Percentiles rank a stretch among this genome's conserved stretches.
Evolutionary conservation across 306 rosid species (phyloP).

Genomic region (Hylodesmum podocarpum): DNA sequence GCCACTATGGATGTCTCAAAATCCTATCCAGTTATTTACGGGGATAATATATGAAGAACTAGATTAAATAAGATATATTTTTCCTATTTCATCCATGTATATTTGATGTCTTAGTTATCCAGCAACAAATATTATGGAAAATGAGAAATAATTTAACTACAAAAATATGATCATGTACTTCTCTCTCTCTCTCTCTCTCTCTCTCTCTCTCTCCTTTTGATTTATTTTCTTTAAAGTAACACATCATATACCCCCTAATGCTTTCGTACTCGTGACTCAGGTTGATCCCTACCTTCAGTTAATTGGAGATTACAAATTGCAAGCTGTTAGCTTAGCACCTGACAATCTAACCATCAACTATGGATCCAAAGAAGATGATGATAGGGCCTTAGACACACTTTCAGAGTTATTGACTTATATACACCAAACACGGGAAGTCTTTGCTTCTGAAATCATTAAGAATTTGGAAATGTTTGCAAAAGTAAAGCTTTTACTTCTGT

Average conservation of each 20-base stretch:
- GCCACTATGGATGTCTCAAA: constrained; percentile 12
- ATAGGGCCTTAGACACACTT: constrained; percentile 53
- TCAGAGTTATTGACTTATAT: constrained; percentile 42
- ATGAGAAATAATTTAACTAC: neutral
- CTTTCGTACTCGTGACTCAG: constrained; percentile 41
- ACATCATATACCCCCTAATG: neutral
- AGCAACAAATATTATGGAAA: constrained; percentile 18
- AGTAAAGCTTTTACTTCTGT: constrained; percentile 41
- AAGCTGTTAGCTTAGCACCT: constrained; percentile 47
- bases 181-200: neutral
- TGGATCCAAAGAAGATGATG: constrained; percentile 83
- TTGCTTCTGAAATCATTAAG: constrained; percentile 63
- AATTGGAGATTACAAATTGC: constrained; percentile 71
- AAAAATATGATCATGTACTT: constrained; percentile 13
- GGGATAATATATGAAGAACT: constrained; percentile 7
- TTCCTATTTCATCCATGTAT: neutral
- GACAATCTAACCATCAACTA: constrained; percentile 39
- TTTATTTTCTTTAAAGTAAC: constrained; percentile 8
- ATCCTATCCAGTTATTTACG: neutral
- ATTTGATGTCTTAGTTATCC: neutral
- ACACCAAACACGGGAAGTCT: constrained; percentile 54
- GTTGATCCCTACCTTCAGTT: constrained; percentile 79
- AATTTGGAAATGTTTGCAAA: constrained; percentile 61
- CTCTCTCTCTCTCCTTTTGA: neutral
- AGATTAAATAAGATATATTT: neutral